These are phyloP conservation scores for Colletotrichum sp. DNA, from an alignment of 2,329 filamentous ascomycete genomes.

Conservation along the genomic window DNA sequence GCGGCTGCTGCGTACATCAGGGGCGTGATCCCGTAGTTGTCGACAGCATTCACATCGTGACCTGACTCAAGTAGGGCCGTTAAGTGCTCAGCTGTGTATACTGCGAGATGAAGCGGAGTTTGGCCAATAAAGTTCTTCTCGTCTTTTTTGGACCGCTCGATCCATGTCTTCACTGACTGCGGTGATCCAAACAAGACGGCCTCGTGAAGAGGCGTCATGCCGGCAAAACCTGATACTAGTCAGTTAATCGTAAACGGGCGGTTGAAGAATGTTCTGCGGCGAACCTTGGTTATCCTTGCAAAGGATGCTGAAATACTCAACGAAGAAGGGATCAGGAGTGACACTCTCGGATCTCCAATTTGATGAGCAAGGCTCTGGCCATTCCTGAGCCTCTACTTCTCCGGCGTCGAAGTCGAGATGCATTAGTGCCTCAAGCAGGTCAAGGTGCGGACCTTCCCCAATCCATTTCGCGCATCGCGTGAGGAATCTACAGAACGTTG, in stretches of 20 bases:
- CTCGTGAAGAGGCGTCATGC: neutral
- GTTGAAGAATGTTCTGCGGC: too few relatives aligned
- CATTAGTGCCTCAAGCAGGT: neutral
- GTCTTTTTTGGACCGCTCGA: accelerated
- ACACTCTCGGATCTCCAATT: neutral
- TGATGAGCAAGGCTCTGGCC: neutral
- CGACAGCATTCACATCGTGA: neutral
- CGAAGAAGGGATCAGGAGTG: neutral
- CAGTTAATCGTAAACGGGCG: neutral
- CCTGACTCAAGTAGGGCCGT: neutral
- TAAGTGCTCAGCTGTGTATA: neutral
- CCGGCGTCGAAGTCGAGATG: neutral
- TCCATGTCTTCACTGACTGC: neutral
- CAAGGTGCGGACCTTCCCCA: neutral
- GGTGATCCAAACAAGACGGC: neutral
- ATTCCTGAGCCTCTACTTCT: neutral
- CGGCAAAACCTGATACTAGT: neutral
- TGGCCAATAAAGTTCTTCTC: neutral
- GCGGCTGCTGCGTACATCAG: neutral
- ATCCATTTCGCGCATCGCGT: neutral
- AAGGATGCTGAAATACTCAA: neutral
- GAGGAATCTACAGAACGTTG: neutral
- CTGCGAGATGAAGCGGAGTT: neutral
- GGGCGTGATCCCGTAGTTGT: neutral
- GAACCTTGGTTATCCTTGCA: neutral